Evolutionary conservation across 1,284 basidiomycete species (phyloP), one percentile per base, ranked within the genome.

Genomic region (Papiliotrema fonsecae): DNA sequence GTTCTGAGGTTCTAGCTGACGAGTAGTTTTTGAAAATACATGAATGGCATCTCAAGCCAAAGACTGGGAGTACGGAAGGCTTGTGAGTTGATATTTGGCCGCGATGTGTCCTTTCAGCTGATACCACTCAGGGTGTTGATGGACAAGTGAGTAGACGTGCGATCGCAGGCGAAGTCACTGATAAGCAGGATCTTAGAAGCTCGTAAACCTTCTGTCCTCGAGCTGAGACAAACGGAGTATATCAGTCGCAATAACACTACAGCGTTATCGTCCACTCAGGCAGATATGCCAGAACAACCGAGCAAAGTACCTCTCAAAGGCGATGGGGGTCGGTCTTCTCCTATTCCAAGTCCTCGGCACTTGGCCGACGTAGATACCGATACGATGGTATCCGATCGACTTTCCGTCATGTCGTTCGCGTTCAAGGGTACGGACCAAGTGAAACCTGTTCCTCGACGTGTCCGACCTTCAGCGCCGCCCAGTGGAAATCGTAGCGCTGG

Each of bases 71-170:
- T n/a, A 47, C 40, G 11, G 55, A 60, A 14, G 57, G 52, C 32
- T 45, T 59, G 54, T 51, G 49, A 40, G 51, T 26, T 14, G 4
- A 38, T 13, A 3, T 19, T 30, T 21, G 7, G 18, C 26, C 14
- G 9, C 21, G 34, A 49, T 34, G 28, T 21, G 4, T 5, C 2
- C n/a, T 53, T 81, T 84, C 69, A n/a, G 27, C 30, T 22, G 38
- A 85, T 85, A 6, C 21, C 6, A 30, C 18, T 1, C 45, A 82
- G 87, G 22, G 81, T 89, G 37, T 78, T 85, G 1, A 89, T 87
- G 86, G 86, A 85, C 73, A 87, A 89, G 88, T 89, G 67, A 68
- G 87, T 78, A n/a, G 13, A 7, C 30, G 13, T 6, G 19, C 24
- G 21, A 32, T 43, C n/a, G n/a, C 24, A 24, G 39, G 6, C 18